Evolutionary conservation across 345 rosid species (phyloP), one percentile per base, ranked within the genome.

Genomic region (Camelina laxa): DNA sequence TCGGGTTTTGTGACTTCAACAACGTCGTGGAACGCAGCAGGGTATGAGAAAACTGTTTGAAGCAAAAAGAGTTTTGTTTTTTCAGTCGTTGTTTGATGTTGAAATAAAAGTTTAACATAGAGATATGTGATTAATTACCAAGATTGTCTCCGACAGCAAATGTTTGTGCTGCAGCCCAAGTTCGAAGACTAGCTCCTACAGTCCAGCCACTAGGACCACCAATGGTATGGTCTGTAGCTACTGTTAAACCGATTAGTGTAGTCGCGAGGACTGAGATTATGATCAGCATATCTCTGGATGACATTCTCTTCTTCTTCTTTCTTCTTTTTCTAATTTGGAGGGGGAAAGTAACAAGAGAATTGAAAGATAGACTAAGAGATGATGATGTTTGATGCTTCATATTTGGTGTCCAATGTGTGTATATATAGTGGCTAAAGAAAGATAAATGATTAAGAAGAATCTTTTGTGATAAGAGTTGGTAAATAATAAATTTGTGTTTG

Each of bases 201-300:
- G 85, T 89, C 96, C 98, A 92, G 21, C 93, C 94, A 51, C 54
- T 83, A 20, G 89, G 61, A 51, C 85, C 89, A 38, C 98, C 98
- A 13, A 92, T 88, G 0, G 83, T 82, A 73, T 84, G 72, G 54
- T 79, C 84, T 19, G 84, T 83, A 45, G 95, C 95, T 76, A 75
- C 49, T 47, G 87, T 67, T 74, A 86, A 50, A 70, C 82, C 69
- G 54, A 87, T 54, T n/a, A 88, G 44, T 61, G 86, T 21, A 44
- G 85, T 84, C 1, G 75, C 35, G 2, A 81, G 42, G 11, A 79
- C 82, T 3, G 21, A 48, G 70, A 85, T 21, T 31, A 60, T 7
- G 59, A 60, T 59, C 62, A 66, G 56, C 81, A 60, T 66, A 41
- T 33, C 42, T 72, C 57, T 65, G 7, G 76, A 67, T 30, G 73